Conservation (phyloP, 345 rosid genomes). For the Carallia pectinifolia region DNA sequence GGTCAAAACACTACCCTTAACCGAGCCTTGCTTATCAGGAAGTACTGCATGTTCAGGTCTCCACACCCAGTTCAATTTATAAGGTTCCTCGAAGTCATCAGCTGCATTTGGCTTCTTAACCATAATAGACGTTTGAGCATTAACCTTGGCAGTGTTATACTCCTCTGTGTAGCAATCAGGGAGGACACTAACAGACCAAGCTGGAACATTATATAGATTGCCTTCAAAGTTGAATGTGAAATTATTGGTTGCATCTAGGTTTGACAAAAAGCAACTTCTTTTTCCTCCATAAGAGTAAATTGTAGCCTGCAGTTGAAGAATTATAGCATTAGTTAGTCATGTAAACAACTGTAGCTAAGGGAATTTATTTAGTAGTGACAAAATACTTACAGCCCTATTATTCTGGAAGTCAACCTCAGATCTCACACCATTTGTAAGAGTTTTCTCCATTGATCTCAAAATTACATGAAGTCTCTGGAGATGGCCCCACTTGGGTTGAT, state of each 20-base stretch:
- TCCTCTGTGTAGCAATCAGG: constrained; percentile 39
- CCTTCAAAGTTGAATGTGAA: constrained; percentile 24
- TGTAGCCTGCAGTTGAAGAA: constrained; percentile 21
- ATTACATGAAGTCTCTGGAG: constrained; percentile 8
- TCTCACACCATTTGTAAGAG: not conserved
- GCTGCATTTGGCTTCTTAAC: constrained; percentile 14
- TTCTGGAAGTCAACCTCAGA: not conserved
- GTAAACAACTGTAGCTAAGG: not conserved
- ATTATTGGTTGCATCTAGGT: not conserved
- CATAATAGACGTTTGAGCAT: constrained; percentile 32
- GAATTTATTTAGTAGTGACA: not conserved
- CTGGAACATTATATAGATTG: constrained; percentile 14
- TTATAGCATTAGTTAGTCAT: too few relatives aligned
- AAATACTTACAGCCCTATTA: not conserved
- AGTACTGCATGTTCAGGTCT: constrained; percentile 19
- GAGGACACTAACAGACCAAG: constrained; percentile 41
- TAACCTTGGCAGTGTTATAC: constrained; percentile 49
- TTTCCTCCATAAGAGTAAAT: constrained; percentile 27
- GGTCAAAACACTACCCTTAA: constrained; percentile 6
- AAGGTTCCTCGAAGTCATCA: constrained; percentile 27
- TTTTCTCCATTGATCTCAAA: constrained; percentile 11
- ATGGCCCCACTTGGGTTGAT: constrained; percentile 24
- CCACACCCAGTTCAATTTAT: constrained; percentile 37
- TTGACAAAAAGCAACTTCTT: constrained; percentile 33
- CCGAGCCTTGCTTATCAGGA: not conserved